Conservation (phyloP, 1,139 yeast species). For the Saccharomyces pastorianus region DNA sequence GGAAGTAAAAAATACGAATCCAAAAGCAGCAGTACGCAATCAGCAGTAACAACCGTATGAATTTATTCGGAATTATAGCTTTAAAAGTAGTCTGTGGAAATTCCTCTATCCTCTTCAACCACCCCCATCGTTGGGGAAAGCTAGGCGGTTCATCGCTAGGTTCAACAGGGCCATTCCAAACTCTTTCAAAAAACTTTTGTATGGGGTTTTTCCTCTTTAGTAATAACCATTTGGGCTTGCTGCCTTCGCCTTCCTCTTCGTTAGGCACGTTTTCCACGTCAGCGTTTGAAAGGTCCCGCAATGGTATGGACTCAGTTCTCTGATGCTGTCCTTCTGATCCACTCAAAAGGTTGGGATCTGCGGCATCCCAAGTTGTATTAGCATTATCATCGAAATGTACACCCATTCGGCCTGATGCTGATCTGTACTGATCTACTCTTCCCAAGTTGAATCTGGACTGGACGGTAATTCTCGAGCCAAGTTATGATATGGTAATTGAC, state of each 20-base stretch:
- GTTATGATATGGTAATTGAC: neutral
- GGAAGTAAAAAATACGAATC: too few species aligned
- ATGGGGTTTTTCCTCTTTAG: slow-evolving; percentile 34
- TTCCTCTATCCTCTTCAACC: slow-evolving; percentile 35
- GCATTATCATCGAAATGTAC: neutral
- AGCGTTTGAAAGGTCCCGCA: slow-evolving; percentile 2
- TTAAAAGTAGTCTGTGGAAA: slow-evolving; percentile 34
- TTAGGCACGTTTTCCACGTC: slow-evolving; percentile 1
- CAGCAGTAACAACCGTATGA: too few species aligned
- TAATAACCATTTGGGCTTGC: slow-evolving; percentile 35
- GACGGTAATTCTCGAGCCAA: too few species aligned
- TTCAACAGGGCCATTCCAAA: slow-evolving; percentile 48
- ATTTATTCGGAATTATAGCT: too few species aligned
- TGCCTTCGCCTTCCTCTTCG: slow-evolving; percentile 1
- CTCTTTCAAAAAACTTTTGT: slow-evolving; percentile 13
- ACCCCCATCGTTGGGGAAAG: slow-evolving; percentile 14
- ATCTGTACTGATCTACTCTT: neutral
- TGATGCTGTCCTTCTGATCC: neutral
- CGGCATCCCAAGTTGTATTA: neutral
- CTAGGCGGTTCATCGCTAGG: slow-evolving; percentile 45
- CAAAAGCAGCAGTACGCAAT: too few species aligned
- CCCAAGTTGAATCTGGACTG: neutral
- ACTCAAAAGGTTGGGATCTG: neutral
- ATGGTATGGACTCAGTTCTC: neutral
- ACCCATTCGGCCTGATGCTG: neutral